Evolutionary conservation across 2,329 filamentous ascomycete species (phyloP).

Genomic region (Lithohypha guttulata): DNA sequence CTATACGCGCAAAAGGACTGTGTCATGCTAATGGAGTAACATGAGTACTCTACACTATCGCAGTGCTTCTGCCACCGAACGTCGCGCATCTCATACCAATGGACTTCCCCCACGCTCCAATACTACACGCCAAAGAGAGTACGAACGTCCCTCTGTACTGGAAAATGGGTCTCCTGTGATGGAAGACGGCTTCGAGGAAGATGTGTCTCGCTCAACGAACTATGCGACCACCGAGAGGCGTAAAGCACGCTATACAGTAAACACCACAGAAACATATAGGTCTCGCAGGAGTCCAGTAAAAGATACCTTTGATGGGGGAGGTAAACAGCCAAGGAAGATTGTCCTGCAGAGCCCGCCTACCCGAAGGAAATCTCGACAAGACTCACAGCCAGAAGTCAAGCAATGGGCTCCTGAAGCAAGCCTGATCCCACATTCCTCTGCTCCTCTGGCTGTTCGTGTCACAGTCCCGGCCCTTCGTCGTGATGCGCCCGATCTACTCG

Average conservation of each 20-base stretch:
- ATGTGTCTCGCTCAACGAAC: constrained; percentile 14
- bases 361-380: constrained; percentile 19
- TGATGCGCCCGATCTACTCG: constrained; percentile 56
- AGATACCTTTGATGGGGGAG: constrained; percentile 24
- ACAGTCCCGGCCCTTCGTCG: constrained; percentile 53
- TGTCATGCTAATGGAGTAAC: not conserved
- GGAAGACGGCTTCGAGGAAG: constrained; percentile 11
- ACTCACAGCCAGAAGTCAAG: constrained; percentile 1
- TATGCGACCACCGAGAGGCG: constrained; percentile 19
- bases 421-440: constrained; percentile 57
- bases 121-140: constrained; percentile 17
- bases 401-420: constrained; percentile 70
- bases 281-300: constrained; percentile 42
- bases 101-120: constrained; percentile 18
- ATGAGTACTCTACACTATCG: constrained; percentile 22
- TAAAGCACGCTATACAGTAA: constrained; percentile 28
- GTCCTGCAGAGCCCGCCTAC: constrained; percentile 23
- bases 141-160: constrained; percentile 16
- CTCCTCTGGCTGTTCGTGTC: constrained; percentile 61
- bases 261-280: constrained; percentile 30
- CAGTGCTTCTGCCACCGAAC: constrained; percentile 21
- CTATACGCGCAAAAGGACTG: too few relatives aligned
- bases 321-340: constrained; percentile 24
- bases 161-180: constrained; percentile 17
- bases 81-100: constrained; percentile 15